Evolutionary conservation across 495 filamentous ascomycete species (phyloP), one percentile per base, ranked within the genome.

Genomic region (Penicillium coffeae): DNA sequence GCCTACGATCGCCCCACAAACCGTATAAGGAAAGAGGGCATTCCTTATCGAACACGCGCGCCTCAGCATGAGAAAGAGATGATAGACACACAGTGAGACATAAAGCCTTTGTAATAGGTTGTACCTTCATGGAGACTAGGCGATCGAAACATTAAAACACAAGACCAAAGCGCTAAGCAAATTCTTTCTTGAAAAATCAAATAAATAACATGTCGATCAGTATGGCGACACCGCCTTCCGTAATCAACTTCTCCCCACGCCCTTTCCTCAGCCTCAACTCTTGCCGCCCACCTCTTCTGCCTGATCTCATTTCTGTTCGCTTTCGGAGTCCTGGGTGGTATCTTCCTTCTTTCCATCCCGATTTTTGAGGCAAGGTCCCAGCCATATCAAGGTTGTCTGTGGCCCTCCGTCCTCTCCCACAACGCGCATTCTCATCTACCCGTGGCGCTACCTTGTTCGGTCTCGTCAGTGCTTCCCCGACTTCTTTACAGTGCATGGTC

Each of bases 261-360:
- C 56, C 51, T 63, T 53, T 62, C 49, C 51, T 58, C 62, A 62
- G 64, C 66, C 64, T 65, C 60, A 67, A 63, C 40, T 50, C 55
- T 57, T 21, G 50, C 51, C 49, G 43, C 55, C 50, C 27, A 48
- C 48, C 51, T 34, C 41, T 48, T 55, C 52, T 52, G 38, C 49
- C 45, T 51, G 36, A 46, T 50, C 30, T 32, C 54, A 48, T 30
- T 33, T 21, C 16, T 36, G 15, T 33, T 32, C 21, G 37, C 42
- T 47, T 42, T 38, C 36, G 32, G 21, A 19, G 14, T 45, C 38
- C 34, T 36, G 15, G 33, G 32, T 45, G 27, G 20, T 25, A 27
- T 48, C n/a, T 6, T 41, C 43, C 18, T 47, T 47, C 4, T 35
- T 42, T 10, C 34, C n/a, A 9, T 43, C 27, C 19, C 7, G 9